These are phyloP conservation scores for Parsonsia alboflavescens DNA, from an alignment of 257 asterid species.

Conservation along the genomic window DNA sequence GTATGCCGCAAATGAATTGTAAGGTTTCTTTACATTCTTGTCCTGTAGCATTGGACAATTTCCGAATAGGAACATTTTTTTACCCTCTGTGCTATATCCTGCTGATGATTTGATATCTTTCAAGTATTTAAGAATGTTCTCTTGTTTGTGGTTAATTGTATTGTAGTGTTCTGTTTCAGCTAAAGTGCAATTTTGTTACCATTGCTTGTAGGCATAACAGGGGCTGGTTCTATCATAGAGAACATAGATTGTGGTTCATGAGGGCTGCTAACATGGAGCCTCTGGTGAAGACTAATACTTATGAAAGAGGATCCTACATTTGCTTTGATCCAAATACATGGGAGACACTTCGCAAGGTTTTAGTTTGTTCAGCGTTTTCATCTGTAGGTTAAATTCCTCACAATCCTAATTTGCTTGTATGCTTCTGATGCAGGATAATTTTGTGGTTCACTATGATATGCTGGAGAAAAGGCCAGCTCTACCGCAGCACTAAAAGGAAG, in stretches of 20 bases:
- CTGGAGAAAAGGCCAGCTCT: slow-evolving; percentile 80
- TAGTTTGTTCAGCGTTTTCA: slow-evolving; percentile 6
- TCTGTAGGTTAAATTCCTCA: neutral
- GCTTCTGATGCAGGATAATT: slow-evolving; percentile 79
- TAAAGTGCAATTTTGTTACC: slow-evolving; percentile 12
- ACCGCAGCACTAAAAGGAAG: slow-evolving; percentile 54
- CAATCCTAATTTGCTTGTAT: neutral
- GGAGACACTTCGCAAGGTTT: slow-evolving; percentile 96
- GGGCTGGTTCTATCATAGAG: slow-evolving; percentile 91
- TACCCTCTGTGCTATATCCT: neutral
- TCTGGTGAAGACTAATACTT: slow-evolving; percentile 63
- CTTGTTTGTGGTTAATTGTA: neutral
- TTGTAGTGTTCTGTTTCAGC: neutral
- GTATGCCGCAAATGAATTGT: slow-evolving; percentile 93
- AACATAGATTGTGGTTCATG: slow-evolving; percentile 62
- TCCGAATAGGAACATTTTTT: neutral
- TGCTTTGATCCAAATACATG: slow-evolving; percentile 95
- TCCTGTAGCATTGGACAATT: neutral
- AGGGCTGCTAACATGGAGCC: slow-evolving; percentile 80
- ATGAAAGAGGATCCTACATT: slow-evolving; percentile 86
- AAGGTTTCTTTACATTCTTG: slow-evolving; percentile 27
- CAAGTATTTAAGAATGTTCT: neutral
- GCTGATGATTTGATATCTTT: neutral
- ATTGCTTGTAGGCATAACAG: slow-evolving; percentile 66
- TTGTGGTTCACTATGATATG: slow-evolving; percentile 74